Base-by-base conservation (phyloP, 78 protist species). In the Dictyostelium citrinum region DNA sequence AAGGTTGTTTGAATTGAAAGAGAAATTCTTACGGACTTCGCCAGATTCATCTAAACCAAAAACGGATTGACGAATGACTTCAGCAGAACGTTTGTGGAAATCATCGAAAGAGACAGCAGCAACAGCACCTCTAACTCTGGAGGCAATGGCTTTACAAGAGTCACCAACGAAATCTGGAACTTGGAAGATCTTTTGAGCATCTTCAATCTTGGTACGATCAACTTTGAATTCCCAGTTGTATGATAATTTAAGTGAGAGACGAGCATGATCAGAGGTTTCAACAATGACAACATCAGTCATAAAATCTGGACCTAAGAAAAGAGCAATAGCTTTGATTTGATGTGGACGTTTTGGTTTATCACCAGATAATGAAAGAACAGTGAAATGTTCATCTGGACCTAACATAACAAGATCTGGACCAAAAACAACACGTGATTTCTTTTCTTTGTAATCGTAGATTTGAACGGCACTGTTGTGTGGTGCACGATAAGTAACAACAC, bases 101-200 rank as follows among this genome's bases (percentile, higher is more conserved):
- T 96, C 95, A 83, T 98, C 99, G 72, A 98, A 98, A n/a, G 94
- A 14, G 8, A 82, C 84, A 1, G 72, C 7, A 20, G 99, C 99
- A 6, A 96, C 98, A 55, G 97, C 97, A 72, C 98, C 99, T 29
- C 99, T 97, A 60, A 98, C 91, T 61, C 97, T 84, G 11, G 97
- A 91, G 2, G 98, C 98, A 29, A 98, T 91, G 35, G 99, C 96
- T 93, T 97, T 98, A 97, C 99, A 98, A 27, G 94, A 49, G 90
- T 98, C 98, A 79, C 99, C 99, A 37, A 98, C 96, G 46, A 98
- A 98, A 96, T 98, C 99, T 31, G 98, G 97, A 39, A 97, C 97
- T 35, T 90, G 76, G 91, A 98, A 98, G 60, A 98, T 29, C 86
- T 96, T 93, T 43, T 51, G 90, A 51, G 96, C 92, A 16, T 95